These are phyloP conservation scores for Geotrichum restrictum DNA, from an alignment of 1,139 yeast species.

Conservation along the genomic window DNA sequence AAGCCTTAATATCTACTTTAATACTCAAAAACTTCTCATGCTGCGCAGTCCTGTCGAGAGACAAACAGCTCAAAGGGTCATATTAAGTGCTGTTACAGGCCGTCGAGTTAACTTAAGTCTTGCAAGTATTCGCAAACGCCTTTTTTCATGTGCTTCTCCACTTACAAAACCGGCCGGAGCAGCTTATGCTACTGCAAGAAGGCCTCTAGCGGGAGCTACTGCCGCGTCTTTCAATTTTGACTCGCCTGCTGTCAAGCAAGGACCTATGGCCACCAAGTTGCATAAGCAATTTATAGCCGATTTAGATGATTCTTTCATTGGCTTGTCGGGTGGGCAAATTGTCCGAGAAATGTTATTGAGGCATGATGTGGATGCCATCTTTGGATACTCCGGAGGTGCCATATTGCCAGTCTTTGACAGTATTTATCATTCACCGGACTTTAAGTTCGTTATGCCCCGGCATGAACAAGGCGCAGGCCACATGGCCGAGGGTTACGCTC, in stretches of 20 bases:
- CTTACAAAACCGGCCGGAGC: slow-evolving; percentile 5
- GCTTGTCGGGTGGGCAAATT: slow-evolving; percentile 94
- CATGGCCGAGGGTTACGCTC: slow-evolving; percentile 98
- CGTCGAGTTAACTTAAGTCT: neutral
- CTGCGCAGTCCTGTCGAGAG: no score
- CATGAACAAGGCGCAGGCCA: slow-evolving; percentile 99
- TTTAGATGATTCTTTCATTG: slow-evolving; percentile 54
- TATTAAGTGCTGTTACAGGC: neutral
- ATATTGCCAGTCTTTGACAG: slow-evolving; percentile 97
- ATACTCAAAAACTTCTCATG: no score
- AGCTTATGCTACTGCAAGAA: slow-evolving; percentile 23
- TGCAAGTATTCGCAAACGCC: neutral
- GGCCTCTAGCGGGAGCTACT: slow-evolving; percentile 52
- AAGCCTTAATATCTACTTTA: no score
- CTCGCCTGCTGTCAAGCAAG: slow-evolving; percentile 2
- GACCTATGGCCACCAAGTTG: no score
- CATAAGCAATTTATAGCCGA: no score
- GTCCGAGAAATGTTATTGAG: slow-evolving; percentile 98
- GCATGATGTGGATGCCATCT: slow-evolving; percentile 89
- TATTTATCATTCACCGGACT: slow-evolving; percentile 82
- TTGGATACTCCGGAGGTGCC: slow-evolving; percentile 98
- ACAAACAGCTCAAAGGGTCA: no score
- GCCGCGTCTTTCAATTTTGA: slow-evolving; percentile 47
- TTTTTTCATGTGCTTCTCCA: slow-evolving; percentile 13
- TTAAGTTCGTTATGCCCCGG: slow-evolving; percentile 86